Base-by-base conservation (phyloP, 1,284 basidiomycete genomes). In the Agroathelia rolfsii region DNA sequence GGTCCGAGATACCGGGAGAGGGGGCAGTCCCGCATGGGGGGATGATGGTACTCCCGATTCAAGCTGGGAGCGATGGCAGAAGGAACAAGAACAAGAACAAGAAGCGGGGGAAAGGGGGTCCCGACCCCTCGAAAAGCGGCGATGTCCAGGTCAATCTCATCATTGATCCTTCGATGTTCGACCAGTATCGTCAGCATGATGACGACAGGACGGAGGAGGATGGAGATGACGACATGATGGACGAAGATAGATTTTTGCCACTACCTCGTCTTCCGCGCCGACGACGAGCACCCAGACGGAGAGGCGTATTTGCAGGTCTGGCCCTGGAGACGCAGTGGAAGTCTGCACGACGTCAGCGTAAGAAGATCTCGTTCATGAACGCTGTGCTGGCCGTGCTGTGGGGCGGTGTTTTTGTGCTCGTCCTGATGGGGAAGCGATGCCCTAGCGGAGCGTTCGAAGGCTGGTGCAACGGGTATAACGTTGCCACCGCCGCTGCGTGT, bases 381-480 rank as follows among this genome's bases (percentile, higher is more conserved):
- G 55, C 61, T 9, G 40, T 59, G 0, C 56, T 61, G n/a, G 40
- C 69, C n/a, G 39, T 74, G 9, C 36, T 70, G 3, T 82, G 76
- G 76, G 68, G 66, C 13, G 62, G 57, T 3, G 61, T 59, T 34
- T 78, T 80, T 48, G 62, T 77, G 26, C 66, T 69, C 36, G 68
- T 78, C 19, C 43, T 79, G 40, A 54, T 71, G 16, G 75, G 76
- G 17, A 62, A 72, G 54, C 60, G 64, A 43, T 82, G 77, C 53
- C 73, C 75, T 5, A 66, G 60, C 36, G 75, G 75, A 5, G 55
- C 50, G 11, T 78, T 67, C 44, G 58, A 69, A 30, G 76, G 76
- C 45, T 81, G 76, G 76, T 81, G 77, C 50, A 72, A 72, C 43
- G 73, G 71, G 4, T 82, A 76, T 49, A 80, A 79, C 45, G 56